These are phyloP conservation scores for Tagetes erecta DNA, from an alignment of 129 eudicot genomes.

Conservation along the genomic window DNA sequence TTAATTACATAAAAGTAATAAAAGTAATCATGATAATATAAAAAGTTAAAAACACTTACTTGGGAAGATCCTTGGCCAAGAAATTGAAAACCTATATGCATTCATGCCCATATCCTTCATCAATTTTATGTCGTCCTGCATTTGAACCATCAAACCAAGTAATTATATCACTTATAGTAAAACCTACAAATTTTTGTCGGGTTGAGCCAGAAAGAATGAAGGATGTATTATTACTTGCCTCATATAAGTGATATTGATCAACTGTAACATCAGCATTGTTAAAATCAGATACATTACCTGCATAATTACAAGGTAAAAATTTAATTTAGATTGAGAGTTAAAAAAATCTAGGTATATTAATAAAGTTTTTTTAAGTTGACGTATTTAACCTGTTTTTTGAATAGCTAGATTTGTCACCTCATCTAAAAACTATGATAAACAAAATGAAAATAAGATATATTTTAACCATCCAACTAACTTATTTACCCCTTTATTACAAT, in stretches of 20 bases:
- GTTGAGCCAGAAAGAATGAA: neutral
- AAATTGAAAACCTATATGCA: slow-evolving; percentile 89
- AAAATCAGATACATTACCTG: slow-evolving; percentile 77
- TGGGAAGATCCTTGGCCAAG: slow-evolving; percentile 95
- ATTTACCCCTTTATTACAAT: too few relatives aligned
- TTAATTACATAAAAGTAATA: neutral
- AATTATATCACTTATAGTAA: neutral
- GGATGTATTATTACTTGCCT: slow-evolving; percentile 36
- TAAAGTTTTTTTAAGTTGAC: neutral
- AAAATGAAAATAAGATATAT: too few relatives aligned
- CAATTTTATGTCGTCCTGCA: slow-evolving; percentile 74
- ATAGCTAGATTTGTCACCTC: neutral
- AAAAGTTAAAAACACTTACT: slow-evolving; percentile 43
- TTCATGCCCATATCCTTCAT: slow-evolving; percentile 96
- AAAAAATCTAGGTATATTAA: neutral
- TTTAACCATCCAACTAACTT: too few relatives aligned
- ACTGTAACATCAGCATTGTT: slow-evolving; percentile 97
- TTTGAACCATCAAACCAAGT: neutral
- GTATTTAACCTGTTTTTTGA: neutral
- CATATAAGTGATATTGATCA: slow-evolving; percentile 74
- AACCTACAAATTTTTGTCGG: neutral
- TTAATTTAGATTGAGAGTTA: neutral
- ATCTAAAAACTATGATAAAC: too few relatives aligned
- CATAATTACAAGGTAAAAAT: slow-evolving; percentile 9
- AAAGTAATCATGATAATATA: neutral